Base-by-base conservation (phyloP, 2,329 filamentous ascomycete species). In the Aulographum hederae region DNA sequence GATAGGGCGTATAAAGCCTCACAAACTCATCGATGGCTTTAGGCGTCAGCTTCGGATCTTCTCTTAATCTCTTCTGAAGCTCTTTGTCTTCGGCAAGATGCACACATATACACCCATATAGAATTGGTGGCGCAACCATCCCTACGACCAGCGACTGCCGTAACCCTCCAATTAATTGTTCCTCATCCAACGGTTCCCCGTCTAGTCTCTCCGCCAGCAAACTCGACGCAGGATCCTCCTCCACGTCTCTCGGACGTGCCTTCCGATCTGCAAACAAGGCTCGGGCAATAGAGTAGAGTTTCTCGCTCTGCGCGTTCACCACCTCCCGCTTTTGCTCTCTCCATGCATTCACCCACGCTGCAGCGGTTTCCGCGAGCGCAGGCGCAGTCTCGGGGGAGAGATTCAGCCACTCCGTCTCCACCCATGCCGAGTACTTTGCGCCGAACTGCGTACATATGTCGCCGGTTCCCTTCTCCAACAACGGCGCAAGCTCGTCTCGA, bases 401-500 rank as follows among this genome's bases (percentile, higher is more conserved):
- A 28, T 39, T 39, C 31, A 39, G 34, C 38, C 38, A 39, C 10
- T 32, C 32, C 13, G 34, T 35, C 19, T 39, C 38, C 3, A 39
- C 38, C 36, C 38, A 38, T 11, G 38, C 38, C 11, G 33, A 28
- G 19, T 34, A 39, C 18, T 33, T 30, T 4, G 33, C 38, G 3
- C 33, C 36, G 19, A 39, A 39, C 16, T 39, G 26, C 6, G 36
- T 34, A 14, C 36, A 30, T 3, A 38, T 32, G 25, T 39, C 30
- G 6, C 38, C 36, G 16, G 29, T 16, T n/a, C 38, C 36, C 3
- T 25, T 21, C 11, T 34, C 26, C 4, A 36, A 14, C 3, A 39
- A 19, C 2, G 27, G 16, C 15, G 27, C 19, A n/a, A 36, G 27
- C 18, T 39, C 38, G 12, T 30, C 14, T 23, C 29, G 26, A 2